Conservation (phyloP, 2,329 filamentous ascomycete species). For the Pyrenochaeta sp. region DNA sequence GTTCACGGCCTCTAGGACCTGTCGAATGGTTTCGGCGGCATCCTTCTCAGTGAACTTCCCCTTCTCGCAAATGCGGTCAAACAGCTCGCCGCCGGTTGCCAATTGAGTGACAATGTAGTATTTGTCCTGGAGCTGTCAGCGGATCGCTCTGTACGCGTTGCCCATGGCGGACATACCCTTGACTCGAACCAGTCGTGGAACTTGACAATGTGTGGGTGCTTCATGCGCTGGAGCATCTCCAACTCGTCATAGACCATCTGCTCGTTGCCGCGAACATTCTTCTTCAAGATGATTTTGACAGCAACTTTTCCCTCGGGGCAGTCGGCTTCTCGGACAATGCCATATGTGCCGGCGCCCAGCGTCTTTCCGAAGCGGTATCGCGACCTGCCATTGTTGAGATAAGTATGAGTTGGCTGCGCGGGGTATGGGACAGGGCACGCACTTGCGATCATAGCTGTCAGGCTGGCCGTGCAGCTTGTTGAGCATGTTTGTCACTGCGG, state of each 20-base stretch:
- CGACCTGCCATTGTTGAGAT: slow-evolving; percentile 61
- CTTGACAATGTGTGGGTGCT: slow-evolving; percentile 94
- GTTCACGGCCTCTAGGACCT: slow-evolving; percentile 90
- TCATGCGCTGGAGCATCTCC: slow-evolving; percentile 86
- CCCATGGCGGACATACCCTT: slow-evolving; percentile 65
- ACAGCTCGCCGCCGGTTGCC: slow-evolving; percentile 93
- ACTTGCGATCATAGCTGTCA: slow-evolving; percentile 99
- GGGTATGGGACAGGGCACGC: slow-evolving; percentile 44
- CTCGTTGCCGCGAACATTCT: slow-evolving; percentile 98
- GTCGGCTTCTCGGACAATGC: slow-evolving; percentile 95
- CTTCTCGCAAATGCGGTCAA: slow-evolving; percentile 97
- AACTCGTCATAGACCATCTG: slow-evolving; percentile 99
- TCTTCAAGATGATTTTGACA: slow-evolving; percentile 99
- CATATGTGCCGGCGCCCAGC: slow-evolving; percentile 95
- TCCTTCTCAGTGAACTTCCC: slow-evolving; percentile 99
- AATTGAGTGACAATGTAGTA: slow-evolving; percentile 99
- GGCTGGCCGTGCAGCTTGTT: slow-evolving; percentile 97
- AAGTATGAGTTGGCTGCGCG: slow-evolving; percentile 33
- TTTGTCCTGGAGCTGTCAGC: slow-evolving; percentile 75
- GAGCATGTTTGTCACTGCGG: slow-evolving; percentile 82
- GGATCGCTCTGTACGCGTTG: background rate
- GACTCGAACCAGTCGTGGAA: slow-evolving; percentile 99
- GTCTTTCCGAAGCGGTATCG: slow-evolving; percentile 93
- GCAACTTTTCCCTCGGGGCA: slow-evolving; percentile 85
- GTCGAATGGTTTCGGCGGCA: slow-evolving; percentile 91